A percentile compares a stretch with the other conserved stretches of the same genome.
These are phyloP conservation scores for Helminthosporium solani DNA, from an alignment of 2,329 filamentous ascomycete species.

Conservation along the genomic window DNA sequence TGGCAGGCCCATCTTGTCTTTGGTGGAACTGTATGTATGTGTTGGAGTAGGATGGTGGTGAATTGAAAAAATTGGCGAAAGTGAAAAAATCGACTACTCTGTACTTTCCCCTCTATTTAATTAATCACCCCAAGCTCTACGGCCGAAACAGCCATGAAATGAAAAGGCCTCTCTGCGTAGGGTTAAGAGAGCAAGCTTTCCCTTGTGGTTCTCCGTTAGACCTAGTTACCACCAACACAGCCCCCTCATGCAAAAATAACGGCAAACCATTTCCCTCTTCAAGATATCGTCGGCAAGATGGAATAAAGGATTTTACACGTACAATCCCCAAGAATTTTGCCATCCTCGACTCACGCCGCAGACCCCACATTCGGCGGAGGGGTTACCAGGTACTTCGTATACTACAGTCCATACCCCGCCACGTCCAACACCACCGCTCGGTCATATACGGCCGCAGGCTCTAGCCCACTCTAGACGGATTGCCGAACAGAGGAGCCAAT, in stretches of 20 bases:
- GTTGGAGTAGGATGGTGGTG: neutral
- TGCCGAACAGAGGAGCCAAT: constrained; percentile 17
- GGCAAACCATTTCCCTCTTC: no score
- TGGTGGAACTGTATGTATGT: no score
- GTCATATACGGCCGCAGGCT: constrained; percentile 24
- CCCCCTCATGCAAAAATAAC: no score
- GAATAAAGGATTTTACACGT: no score
- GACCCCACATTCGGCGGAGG: constrained; percentile 14
- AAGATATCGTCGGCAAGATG: no score
- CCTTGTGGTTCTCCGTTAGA: neutral
- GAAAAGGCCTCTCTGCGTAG: neutral
- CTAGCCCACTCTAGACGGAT: constrained; percentile 10
- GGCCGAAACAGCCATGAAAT: no score
- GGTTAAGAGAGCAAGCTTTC: neutral
- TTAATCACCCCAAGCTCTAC: no score
- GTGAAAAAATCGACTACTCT: no score
- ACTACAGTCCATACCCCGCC: neutral
- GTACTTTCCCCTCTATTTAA: no score
- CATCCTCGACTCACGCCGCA: neutral
- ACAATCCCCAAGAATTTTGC: no score
- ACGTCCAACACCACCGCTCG: constrained; percentile 11
- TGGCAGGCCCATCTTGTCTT: constrained; percentile 25
- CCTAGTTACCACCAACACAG: no score
- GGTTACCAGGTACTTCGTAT: neutral
- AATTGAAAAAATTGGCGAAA: neutral